Percentiles rank a stretch among this genome's conserved stretches.
Evolutionary conservation across 768 basidiomycete genomes (phyloP).

Genomic region (Pholiota microspora): DNA sequence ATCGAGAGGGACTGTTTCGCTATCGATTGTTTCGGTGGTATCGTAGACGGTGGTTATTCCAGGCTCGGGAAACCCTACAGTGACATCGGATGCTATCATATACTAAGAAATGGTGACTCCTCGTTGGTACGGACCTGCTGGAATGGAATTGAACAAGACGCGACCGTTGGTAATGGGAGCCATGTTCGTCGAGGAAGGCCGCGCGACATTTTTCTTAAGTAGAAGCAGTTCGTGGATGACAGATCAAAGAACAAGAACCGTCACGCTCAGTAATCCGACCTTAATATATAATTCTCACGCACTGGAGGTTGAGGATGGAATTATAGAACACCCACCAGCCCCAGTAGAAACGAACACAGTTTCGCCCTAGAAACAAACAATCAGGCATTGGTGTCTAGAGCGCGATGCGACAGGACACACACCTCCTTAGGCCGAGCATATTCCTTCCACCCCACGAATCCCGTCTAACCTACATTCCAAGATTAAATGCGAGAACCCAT

Average conservation of each 20-base stretch:
- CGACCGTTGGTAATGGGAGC: slow-evolving; percentile 31
- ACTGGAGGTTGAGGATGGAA: not conserved
- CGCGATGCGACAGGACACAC: no score
- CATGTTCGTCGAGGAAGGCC: slow-evolving; percentile 16
- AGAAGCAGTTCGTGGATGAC: no score
- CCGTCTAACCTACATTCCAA: slow-evolving; percentile 34
- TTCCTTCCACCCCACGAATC: slow-evolving; percentile 40
- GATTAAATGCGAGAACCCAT: not conserved
- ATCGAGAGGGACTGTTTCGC: slow-evolving; percentile 40
- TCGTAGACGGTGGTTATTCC: slow-evolving; percentile 48
- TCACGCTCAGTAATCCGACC: no score
- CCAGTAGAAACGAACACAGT: slow-evolving; percentile 39
- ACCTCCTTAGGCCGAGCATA: slow-evolving; percentile 37
- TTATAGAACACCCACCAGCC: slow-evolving; percentile 27
- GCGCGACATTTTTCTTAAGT: no score
- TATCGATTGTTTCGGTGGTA: slow-evolving; percentile 43
- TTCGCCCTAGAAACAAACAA: slow-evolving; percentile 30
- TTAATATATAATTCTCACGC: no score
- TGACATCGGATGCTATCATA: no score
- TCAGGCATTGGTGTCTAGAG: no score
- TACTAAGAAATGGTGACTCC: no score
- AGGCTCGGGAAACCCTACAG: slow-evolving; percentile 41
- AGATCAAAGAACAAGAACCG: no score
- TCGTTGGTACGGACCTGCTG: slow-evolving; percentile 16
- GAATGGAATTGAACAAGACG: slow-evolving; percentile 30